phyloP scores from a whole-genome alignment of 2,329 filamentous ascomycete genomes.

The Capronia coronata region DNA sequence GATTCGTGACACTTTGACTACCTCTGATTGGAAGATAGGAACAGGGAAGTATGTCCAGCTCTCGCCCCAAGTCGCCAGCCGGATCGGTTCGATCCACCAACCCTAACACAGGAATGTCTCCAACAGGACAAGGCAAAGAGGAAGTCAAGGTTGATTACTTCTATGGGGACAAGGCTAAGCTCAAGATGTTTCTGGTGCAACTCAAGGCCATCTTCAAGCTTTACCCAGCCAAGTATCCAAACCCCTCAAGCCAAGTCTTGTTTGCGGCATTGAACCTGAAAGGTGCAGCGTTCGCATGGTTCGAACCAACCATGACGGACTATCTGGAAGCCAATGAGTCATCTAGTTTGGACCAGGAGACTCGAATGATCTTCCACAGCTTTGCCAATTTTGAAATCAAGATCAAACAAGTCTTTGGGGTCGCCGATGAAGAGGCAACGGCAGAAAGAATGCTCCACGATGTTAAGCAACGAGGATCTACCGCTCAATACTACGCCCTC shows the following conservation, averaged over 20 bases:
- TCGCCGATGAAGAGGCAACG: background rate
- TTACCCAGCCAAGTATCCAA: background rate
- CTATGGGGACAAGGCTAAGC: background rate
- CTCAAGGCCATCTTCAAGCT: background rate
- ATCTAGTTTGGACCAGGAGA: background rate
- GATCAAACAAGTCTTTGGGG: background rate
- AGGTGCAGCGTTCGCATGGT: background rate
- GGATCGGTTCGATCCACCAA: no score
- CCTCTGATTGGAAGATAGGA: background rate
- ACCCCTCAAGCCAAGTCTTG: background rate
- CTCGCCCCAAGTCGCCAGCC: background rate
- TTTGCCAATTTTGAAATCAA: background rate
- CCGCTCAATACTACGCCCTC: background rate
- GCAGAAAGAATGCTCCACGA: background rate
- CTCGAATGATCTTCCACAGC: background rate
- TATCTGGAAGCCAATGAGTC: background rate
- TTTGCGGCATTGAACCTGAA: background rate
- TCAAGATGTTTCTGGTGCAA: background rate
- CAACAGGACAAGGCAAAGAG: background rate
- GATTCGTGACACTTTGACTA: background rate
- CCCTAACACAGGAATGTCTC: no score
- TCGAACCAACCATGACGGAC: background rate
- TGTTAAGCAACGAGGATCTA: background rate
- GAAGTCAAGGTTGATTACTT: background rate
- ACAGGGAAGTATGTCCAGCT: background rate